phyloP scores from a whole-genome alignment of 2,329 filamentous ascomycete genomes.

The Fusarium ambrosium region DNA sequence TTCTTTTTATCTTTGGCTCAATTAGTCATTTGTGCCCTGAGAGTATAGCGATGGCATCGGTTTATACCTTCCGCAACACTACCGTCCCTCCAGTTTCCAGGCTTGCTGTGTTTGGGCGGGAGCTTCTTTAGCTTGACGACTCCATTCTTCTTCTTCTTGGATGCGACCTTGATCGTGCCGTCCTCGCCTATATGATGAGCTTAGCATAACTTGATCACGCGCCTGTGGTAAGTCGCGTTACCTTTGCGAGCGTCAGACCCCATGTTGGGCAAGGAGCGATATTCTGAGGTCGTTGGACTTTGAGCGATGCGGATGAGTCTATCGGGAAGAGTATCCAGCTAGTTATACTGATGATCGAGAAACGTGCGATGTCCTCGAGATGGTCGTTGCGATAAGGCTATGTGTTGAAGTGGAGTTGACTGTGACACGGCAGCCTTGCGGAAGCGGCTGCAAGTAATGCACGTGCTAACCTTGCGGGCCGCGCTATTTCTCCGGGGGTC shows the following conservation, averaged over 20 bases:
- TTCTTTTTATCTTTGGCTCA: slow-evolving; percentile 67
- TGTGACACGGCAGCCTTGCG: slow-evolving; percentile 29
- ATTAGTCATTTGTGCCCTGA: slow-evolving; percentile 15
- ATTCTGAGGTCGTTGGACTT: background rate
- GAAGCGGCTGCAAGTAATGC: slow-evolving; percentile 37
- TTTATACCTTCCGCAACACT: slow-evolving; percentile 71
- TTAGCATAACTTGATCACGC: slow-evolving; percentile 36
- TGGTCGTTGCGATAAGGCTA: slow-evolving; percentile 33
- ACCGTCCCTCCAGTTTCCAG: slow-evolving; percentile 80
- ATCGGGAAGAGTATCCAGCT: background rate
- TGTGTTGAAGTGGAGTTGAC: slow-evolving; percentile 37
- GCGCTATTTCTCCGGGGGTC: slow-evolving; percentile 37
- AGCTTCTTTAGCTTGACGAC: slow-evolving; percentile 74
- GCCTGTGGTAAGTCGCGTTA: slow-evolving; percentile 37
- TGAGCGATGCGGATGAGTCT: background rate
- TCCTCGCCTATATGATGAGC: slow-evolving; percentile 61
- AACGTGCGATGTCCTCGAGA: slow-evolving; percentile 11
- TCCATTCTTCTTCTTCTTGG: slow-evolving; percentile 69
- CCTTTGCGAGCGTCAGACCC: slow-evolving; percentile 49
- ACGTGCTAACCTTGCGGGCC: slow-evolving; percentile 35
- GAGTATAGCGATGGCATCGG: slow-evolving; percentile 6
- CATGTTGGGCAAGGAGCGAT: slow-evolving; percentile 25
- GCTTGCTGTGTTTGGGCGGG: slow-evolving; percentile 72
- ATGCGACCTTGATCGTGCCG: slow-evolving; percentile 73
- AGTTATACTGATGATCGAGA: slow-evolving; percentile 17